These are phyloP conservation scores for Colletotrichum musicola DNA, from an alignment of 2,329 filamentous ascomycete genomes.

Conservation along the genomic window DNA sequence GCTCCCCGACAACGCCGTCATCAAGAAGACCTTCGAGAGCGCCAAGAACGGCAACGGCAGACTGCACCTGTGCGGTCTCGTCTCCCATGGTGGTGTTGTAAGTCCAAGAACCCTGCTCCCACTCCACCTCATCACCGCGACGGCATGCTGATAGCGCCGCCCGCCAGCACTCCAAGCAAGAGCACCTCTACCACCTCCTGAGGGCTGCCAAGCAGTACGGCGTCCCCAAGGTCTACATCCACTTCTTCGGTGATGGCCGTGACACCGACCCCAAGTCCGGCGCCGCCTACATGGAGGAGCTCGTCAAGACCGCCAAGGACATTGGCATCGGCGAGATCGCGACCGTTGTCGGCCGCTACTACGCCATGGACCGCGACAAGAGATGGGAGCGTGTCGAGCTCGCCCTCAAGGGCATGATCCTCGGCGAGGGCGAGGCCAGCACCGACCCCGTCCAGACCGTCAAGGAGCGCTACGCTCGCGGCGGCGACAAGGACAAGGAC, in stretches of 20 bases:
- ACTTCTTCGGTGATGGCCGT: conserved; percentile 98
- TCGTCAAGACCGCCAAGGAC: conserved; percentile 85
- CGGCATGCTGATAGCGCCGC: neutral
- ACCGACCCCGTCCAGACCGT: conserved; percentile 88
- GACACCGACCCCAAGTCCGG: conserved; percentile 98
- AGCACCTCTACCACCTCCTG: conserved; percentile 88
- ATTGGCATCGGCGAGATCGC: conserved; percentile 89
- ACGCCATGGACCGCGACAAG: conserved; percentile 99
- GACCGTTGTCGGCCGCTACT: conserved; percentile 96
- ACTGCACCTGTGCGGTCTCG: conserved; percentile 90
- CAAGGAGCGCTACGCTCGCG: conserved; percentile 87
- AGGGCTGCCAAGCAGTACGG: conserved; percentile 89
- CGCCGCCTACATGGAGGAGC: conserved; percentile 86
- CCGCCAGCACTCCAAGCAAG: conserved; percentile 87
- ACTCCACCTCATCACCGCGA: neutral
- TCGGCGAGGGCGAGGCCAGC: conserved; percentile 88
- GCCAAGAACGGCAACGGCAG: conserved; percentile 92
- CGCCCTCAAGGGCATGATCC: conserved; percentile 86
- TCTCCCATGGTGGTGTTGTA: conserved; percentile 94
- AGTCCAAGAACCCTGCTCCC: conserved; percentile 45
- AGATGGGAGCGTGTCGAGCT: conserved; percentile 96
- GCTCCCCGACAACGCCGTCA: conserved; percentile 79
- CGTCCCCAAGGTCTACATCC: conserved; percentile 93
- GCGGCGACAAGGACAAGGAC: conserved; percentile 78
- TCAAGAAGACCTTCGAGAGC: conserved; percentile 80